phyloP scores from a whole-genome alignment of 73 alveolate species.

The Tetrahymena malaccensis region DNA sequence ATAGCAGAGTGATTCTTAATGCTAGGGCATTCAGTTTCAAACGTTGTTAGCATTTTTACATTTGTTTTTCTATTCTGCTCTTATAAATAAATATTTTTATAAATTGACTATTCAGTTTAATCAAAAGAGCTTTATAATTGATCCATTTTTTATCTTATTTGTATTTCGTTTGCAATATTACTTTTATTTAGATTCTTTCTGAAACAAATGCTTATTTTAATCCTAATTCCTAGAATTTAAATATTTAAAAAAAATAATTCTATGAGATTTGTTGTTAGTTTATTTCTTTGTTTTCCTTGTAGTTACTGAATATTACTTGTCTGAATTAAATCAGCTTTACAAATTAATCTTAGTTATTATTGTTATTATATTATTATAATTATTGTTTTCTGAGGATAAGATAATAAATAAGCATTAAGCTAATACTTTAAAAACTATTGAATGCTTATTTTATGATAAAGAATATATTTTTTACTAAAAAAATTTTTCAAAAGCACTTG shows the following conservation, averaged over 20 bases:
- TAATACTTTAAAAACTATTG: neutral
- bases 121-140: neutral
- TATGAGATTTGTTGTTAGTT: no score
- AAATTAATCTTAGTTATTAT: neutral
- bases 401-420: neutral
- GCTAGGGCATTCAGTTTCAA: slow-evolving; percentile 14
- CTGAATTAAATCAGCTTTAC: neutral
- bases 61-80: neutral
- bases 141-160: neutral
- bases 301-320: neutral
- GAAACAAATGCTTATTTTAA: neutral
- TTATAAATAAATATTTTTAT: neutral
- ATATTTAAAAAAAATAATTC: no score
- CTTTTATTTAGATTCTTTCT: neutral
- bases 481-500: no score
- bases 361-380: no score
- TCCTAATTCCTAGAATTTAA: neutral
- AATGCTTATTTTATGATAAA: neutral
- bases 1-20: slow-evolving; percentile 82
- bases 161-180: neutral
- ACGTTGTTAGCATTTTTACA: neutral
- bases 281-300: neutral
- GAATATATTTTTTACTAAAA: no score
- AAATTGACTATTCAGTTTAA: neutral
- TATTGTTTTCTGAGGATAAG: neutral